Base-by-base conservation (phyloP, 2,329 filamentous ascomycete species). In the Pestalotiopsis sp. region DNA sequence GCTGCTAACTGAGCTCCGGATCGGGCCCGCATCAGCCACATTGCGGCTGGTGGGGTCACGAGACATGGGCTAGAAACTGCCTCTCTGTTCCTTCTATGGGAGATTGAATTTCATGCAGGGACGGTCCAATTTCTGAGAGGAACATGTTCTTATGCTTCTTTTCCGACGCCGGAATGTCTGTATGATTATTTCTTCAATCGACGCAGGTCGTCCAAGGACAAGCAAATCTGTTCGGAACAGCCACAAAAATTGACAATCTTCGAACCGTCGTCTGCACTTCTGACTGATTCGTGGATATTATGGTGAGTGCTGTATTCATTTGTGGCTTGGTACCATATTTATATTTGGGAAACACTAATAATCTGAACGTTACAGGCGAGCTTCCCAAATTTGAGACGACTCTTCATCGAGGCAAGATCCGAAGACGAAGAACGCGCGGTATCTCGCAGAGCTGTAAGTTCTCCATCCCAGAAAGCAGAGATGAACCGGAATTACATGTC, bases 351-450 rank as follows among this genome's bases (percentile, higher is more conserved):
- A 62, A 12, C n/a, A n/a, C 27, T 36, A 36, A 62, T 60, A 36
- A 62, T 60, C 14, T 2, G 14, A 20, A 39, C 17, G 55, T 5
- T 12, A 6, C 77, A 93, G 84, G 92, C 92, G 52, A 95, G 91
- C 78, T 89, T 98, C 65, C 96, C 96, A 45, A 98, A 99, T 78
- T 87, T 99, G n/a, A 91, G 96, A 64, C 92, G 96, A 14, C 91
- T 99, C 69, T 98, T 99, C 77, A 95, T 98, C 66, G 95, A 98
- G 82, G 93, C 95, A 39, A 89, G 96, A 69, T 95, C 93, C 3
- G 95, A 98, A 77, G 91, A 93, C 67, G 96, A 99, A 80, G 96
- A 98, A 81, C 93, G 96, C 79, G 93, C 94, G 70, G 96, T 98
- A 74, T 98, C 96, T 14, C 88, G 96, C 73, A 97, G 91, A 81